Base-by-base conservation (phyloP, 345 rosid genomes). In the Euphorbia peplus region DNA sequence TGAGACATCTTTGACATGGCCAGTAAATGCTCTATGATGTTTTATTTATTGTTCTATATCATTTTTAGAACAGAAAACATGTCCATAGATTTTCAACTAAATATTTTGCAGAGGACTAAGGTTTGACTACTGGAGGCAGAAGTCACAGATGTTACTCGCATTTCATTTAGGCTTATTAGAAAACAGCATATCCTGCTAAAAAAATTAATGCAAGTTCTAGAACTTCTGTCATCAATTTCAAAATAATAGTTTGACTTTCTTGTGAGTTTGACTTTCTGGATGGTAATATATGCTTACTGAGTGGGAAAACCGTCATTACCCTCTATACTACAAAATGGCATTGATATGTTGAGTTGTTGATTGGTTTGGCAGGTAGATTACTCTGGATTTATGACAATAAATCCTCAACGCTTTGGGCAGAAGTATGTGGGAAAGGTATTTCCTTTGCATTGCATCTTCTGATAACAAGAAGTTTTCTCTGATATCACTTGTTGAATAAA, bases 351-450 rank as follows among this genome's bases (percentile, higher is more conserved):
- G 25, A 68, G 46, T 61, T 65, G 69, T 24, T 24, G 57, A 42
- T 66, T 83, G 59, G 54, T 73, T 77, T 72, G 55, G 69, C 89
- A 91, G 97, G 97, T 91, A 56, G 99, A 95, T 75, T 95, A 95
- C 84, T 91, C 99, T 44, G 99, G 96, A 63, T 95, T 89, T 73
- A 95, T 91, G 97, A 95, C 99, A 37, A 89, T 95, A 81, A 95
- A 95, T 87, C 96, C 99, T 77, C 99, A 95, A 76, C 86, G 90
- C 70, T 95, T 95, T 83, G 99, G 99, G 73, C 99, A 95, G 77
- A 95, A 95, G 75, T 95, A 87, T 83, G 99, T 95, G 58, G 96
- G 99, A 61, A 95, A 95, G 99, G 98, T 91, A 86, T 28, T 68
- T 59, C 52, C 66, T 22, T 21, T 53, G 52, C 51, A 47, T 75